Evolutionary conservation across 768 basidiomycete genomes (phyloP), one percentile per base, ranked within the genome.

Genomic region (Boletus edulis): DNA sequence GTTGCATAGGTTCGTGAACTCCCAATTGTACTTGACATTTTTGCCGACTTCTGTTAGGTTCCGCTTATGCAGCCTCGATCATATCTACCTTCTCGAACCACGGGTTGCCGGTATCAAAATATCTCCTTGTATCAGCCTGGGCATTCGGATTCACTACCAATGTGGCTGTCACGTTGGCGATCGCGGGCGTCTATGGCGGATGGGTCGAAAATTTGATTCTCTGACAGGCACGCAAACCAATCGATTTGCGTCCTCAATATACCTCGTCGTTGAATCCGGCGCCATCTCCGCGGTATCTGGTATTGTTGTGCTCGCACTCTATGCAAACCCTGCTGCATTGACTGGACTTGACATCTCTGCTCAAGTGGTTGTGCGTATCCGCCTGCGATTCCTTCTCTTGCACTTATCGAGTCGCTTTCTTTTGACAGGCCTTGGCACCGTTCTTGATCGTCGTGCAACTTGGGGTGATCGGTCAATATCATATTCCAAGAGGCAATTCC

Each of bases 381-480:
- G 13, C 38, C 38, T 39, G 17, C 17, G 9, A 17, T 39, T 38
- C 27, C 8, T 13, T 22, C 37, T 32, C 8, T 37, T 5, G 7
- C 22, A 11, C 9, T 10, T 5, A 17, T 7, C 8, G 46, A 43
- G 6, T n/a, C 5, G 7, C 4, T 24, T 35, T 10, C 7, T 42
- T 49, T 37, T 39, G 24, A 15, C 35, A 45, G 54, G 43, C 2
- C 32, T 17, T 49, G 34, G 35, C 41, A 3, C 47, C 41, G 6
- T 24, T 54, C 18, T 20, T 54, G 34, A 49, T 49, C n/a, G 32
- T 49, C 24, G 47, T 49, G 9, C 53, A 31, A 17, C 24, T 54
- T 18, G 53, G 34, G 24, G 24, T 20, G 17, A 45, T 31, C 3
- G 5, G 27, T 37, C 32, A 11, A 5, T n/a, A n/a, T n/a, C 31